phyloP scores from a whole-genome alignment of 2,329 filamentous ascomycete genomes.

The Pseudocercospora fuligena region DNA sequence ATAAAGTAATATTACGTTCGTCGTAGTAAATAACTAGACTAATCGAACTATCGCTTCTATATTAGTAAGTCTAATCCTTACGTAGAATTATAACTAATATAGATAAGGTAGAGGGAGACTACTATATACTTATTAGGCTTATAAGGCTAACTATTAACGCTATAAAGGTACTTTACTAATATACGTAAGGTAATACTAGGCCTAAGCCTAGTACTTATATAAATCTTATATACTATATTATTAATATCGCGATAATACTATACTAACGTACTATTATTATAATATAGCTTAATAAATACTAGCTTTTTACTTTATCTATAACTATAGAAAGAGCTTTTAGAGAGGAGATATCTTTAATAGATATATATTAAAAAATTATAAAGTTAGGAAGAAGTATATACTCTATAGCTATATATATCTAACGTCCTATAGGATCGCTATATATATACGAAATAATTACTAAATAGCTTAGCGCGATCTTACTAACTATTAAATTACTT shows the following conservation, averaged over 20 bases:
- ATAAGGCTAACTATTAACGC: not conserved
- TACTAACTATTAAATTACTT: not conserved
- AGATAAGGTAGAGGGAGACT: not conserved
- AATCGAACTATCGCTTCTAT: too few species aligned
- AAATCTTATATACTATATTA: slow-evolving; percentile 3
- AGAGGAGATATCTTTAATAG: not conserved
- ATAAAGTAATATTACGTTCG: too few species aligned
- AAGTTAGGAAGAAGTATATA: not conserved
- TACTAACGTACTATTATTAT: not conserved
- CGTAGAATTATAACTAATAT: not conserved
- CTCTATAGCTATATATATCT: not conserved
- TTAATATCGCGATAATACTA: not conserved
- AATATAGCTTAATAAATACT: not conserved
- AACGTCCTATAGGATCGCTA: not conserved
- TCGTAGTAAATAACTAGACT: too few species aligned
- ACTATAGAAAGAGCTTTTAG: not conserved
- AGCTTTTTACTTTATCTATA: not conserved
- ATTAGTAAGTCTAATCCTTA: too few species aligned
- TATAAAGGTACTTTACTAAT: not conserved
- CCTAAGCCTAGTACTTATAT: not conserved
- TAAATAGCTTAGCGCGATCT: slow-evolving; percentile 1
- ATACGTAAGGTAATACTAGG: not conserved
- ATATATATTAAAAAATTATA: not conserved
- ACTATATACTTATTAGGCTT: not conserved
- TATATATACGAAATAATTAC: not conserved